phyloP scores from a whole-genome alignment of 495 filamentous ascomycete genomes.

The Penicillium desertorum region DNA sequence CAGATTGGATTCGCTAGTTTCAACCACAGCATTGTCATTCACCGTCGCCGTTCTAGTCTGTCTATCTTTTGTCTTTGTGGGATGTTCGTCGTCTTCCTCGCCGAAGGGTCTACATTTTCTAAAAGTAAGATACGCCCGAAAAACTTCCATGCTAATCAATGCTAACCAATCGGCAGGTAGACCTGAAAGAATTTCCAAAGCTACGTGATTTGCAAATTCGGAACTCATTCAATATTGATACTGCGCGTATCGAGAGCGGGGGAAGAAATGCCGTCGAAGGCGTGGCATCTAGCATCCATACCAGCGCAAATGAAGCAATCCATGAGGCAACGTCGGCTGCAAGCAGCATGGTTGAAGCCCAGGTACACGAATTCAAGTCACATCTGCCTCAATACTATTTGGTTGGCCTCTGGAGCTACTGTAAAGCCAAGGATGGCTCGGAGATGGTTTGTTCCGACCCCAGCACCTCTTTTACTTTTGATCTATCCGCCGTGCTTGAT shows the following conservation, averaged over 20 bases:
- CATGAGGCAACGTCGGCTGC: not conserved
- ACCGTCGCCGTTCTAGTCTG: conserved; percentile 2
- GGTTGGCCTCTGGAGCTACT: too few relatives aligned
- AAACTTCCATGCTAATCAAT: not conserved
- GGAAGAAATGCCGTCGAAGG: too few relatives aligned
- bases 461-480: too few relatives aligned
- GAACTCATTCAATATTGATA: too few relatives aligned
- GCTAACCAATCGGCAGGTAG: conserved; percentile 4
- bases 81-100: conserved; percentile 1
- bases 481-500: too few relatives aligned
- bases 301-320: not conserved
- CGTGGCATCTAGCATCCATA: not conserved
- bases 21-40: not conserved
- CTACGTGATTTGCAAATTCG: too few relatives aligned
- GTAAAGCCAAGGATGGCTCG: too few relatives aligned
- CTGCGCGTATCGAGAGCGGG: too few relatives aligned
- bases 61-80: not conserved
- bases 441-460: too few relatives aligned
- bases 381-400: not conserved
- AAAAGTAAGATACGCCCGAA: conserved; percentile 2
- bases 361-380: not conserved
- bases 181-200: too few relatives aligned
- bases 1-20: conserved; percentile 4
- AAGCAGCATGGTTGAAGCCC: not conserved
- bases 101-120: not conserved